Evolutionary conservation across 139 green algal species (phyloP).

Genomic region (Tetradesmus obliquus): DNA sequence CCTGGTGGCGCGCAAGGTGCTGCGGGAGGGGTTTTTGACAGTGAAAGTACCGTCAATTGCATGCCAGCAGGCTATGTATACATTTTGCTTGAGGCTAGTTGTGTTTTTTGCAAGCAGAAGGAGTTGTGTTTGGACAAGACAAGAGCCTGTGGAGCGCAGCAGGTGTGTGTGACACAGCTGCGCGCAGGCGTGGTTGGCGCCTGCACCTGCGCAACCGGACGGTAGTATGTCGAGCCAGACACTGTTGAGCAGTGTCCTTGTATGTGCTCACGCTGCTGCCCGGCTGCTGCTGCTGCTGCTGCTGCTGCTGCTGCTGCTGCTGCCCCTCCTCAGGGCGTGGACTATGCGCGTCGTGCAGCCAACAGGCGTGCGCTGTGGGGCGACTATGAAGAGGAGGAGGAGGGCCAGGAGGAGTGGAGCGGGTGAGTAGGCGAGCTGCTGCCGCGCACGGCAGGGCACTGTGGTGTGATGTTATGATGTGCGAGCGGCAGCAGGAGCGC

Average conservation of each 20-base stretch:
- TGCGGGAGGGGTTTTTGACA: background rate
- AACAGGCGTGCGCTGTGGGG: constrained; percentile 21
- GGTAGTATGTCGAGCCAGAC: too few relatives aligned
- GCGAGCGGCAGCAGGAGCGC: background rate
- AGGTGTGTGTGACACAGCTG: too few relatives aligned
- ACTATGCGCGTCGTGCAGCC: constrained; percentile 23
- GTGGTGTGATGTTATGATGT: background rate
- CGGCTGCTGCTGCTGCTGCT: background rate
- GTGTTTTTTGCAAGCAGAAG: too few relatives aligned
- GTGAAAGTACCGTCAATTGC: background rate
- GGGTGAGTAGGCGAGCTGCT: background rate
- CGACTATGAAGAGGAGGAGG: constrained; percentile 32
- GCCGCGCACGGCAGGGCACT: background rate
- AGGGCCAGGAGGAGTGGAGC: constrained; percentile 28
- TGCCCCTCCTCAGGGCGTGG: background rate
- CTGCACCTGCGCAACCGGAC: too few relatives aligned
- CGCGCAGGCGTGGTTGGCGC: too few relatives aligned
- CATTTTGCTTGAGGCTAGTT: too few relatives aligned
- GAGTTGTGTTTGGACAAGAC: too few relatives aligned
- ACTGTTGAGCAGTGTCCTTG: too few relatives aligned
- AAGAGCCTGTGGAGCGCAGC: too few relatives aligned
- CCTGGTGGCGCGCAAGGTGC: constrained; percentile 23
- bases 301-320: background rate
- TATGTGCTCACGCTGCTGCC: background rate
- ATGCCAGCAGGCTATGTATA: too few relatives aligned